Conservation (phyloP, 2,329 filamentous ascomycete species). For the Colletotrichum siamense region DNA sequence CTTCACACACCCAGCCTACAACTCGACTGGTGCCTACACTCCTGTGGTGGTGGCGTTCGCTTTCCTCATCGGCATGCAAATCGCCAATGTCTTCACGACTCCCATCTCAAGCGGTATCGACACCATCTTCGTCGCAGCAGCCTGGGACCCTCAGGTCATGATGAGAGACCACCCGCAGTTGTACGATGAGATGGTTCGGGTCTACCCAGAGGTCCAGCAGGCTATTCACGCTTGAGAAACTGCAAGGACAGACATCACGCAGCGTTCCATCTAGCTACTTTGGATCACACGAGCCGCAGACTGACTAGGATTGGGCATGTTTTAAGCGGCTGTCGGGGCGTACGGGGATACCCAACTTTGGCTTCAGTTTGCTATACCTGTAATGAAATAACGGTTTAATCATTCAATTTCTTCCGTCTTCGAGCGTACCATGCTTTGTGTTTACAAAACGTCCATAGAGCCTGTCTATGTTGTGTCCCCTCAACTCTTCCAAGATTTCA, state of each 20-base stretch:
- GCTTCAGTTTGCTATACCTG: background rate
- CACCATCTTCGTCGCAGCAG: conserved; percentile 84
- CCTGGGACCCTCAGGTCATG: conserved; percentile 75
- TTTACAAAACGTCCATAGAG: too few relatives aligned
- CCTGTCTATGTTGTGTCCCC: too few relatives aligned
- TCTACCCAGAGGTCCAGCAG: conserved; percentile 85
- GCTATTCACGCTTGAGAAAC: conserved; percentile 67
- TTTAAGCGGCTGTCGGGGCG: rapidly evolving
- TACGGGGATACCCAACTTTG: background rate
- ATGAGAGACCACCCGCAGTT: conserved; percentile 82
- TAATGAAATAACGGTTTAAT: background rate
- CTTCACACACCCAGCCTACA: conserved; percentile 83
- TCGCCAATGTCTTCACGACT: conserved; percentile 88
- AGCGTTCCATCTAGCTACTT: rapidly evolving
- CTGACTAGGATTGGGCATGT: rapidly evolving
- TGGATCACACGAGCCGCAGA: rapidly evolving
- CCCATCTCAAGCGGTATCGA: conserved; percentile 89
- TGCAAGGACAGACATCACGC: background rate
- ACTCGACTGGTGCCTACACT: conserved; percentile 70
- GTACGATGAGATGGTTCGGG: conserved; percentile 77
- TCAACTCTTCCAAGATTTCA: too few relatives aligned
- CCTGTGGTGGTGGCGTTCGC: conserved; percentile 82
- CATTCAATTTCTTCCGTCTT: background rate
- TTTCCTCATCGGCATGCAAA: conserved; percentile 89
- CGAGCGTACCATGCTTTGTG: too few relatives aligned